Evolutionary conservation across 2,329 filamentous ascomycete species (phyloP), one percentile per base, ranked within the genome.

Genomic region (Dothiorella sarmentorum): DNA sequence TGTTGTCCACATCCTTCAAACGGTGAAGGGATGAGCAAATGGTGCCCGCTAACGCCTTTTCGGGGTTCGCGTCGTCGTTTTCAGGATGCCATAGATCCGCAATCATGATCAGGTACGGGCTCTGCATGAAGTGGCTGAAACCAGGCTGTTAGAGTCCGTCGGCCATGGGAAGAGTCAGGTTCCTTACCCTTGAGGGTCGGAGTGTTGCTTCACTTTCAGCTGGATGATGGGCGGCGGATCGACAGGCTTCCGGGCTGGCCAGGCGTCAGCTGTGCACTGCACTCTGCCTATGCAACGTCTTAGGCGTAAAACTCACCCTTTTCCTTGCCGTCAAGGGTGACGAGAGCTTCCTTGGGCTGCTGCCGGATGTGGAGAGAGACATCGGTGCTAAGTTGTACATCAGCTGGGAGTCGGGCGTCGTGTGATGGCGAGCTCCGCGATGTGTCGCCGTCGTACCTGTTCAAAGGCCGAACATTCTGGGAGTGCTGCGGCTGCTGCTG

Each of bases 221-320:
- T 93, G 86, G 44, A 96, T 78, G 65, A 96, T 89, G 40, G 91
- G 91, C 11, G 91, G 91, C 53, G 92, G 91, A 70, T 96, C 91
- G 67, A 96, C 85, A 7, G 91, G 90, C 73, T 95, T 95, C 64
- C 91, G 86, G 68, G 90, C 88, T 89, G 69, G 42, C 58, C 20
- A 15, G 4, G 40, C 22, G 60, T 60, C 33, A 51, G 52, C 47
- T 18, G 22, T 22, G 6, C 18, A 37, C 56, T 22, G 6, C 18
- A 37, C 56, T 17, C 15, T 17, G 22, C 7, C 13, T n/a, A 13
- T 31, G 29, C 3, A 3, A 10, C 13, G 15, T 1, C 5, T 7
- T n/a, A n/a, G 17, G 10, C 24, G 49, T 18, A 38, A 35, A 42
- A 64, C 72, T 56, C 74, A 88, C 87, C 83, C 78, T 91, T 91